Evolutionary conservation across 164 flowering plant species (phyloP).

Genomic region (Vitis cinerea): DNA sequence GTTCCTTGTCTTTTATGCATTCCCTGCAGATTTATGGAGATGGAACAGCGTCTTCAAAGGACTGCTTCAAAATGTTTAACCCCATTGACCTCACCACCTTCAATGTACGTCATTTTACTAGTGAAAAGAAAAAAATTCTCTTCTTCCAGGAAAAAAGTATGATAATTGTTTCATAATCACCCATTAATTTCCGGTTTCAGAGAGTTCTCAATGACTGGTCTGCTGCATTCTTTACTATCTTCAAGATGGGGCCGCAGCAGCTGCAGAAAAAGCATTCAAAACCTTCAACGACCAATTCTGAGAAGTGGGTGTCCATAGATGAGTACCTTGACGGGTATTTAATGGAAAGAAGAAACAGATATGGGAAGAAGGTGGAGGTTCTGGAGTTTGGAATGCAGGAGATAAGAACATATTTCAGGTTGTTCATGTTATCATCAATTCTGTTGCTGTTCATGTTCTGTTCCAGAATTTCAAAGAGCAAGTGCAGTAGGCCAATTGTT

Average conservation of each 20-base stretch:
- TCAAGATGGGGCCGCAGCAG: conserved; percentile 50
- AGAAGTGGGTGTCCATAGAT: conserved; percentile 69
- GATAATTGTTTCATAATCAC: not conserved
- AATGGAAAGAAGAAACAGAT: conserved; percentile 69
- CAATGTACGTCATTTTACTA: conserved; percentile 47
- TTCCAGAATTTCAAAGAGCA: conserved; percentile 85
- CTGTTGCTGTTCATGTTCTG: conserved; percentile 92
- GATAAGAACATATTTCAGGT: conserved; percentile 83
- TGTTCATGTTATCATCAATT: conserved; percentile 81
- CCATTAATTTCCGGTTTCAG: conserved; percentile 42
- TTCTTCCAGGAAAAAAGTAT: too few species aligned
- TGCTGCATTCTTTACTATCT: conserved; percentile 71
- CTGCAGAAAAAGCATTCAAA: conserved; percentile 35
- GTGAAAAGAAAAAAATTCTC: too few species aligned
- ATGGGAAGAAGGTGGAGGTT: conserved; percentile 74
- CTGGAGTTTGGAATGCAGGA: conserved; percentile 89
- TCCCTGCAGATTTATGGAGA: conserved; percentile 86
- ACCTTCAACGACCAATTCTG: conserved; percentile 21
- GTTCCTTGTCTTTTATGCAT: conserved; percentile 1
- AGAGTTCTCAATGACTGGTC: conserved; percentile 89
- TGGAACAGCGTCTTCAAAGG: conserved; percentile 60
- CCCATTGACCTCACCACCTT: conserved; percentile 68
- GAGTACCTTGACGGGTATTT: conserved; percentile 73
- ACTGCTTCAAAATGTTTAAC: conserved; percentile 97
- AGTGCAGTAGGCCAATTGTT: conserved; percentile 46